Evolutionary conservation across 2,329 filamentous ascomycete genomes (phyloP).

Genomic region (Mollisiaceae sp.): DNA sequence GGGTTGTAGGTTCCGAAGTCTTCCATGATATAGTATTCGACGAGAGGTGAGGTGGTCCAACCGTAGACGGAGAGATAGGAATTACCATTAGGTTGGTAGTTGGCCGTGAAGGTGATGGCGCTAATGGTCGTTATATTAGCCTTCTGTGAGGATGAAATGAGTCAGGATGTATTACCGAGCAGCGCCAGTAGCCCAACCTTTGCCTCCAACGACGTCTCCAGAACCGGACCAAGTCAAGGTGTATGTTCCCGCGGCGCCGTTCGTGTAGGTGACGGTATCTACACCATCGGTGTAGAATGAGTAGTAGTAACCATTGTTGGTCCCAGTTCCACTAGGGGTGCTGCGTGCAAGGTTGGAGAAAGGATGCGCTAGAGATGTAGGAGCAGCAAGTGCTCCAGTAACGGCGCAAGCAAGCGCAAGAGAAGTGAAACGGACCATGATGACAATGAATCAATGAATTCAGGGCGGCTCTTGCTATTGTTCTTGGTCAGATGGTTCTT

Average conservation of each 20-base stretch:
- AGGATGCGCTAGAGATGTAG: not conserved
- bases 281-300: conserved; percentile 63
- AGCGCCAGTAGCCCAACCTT: conserved; percentile 53
- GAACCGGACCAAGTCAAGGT: conserved; percentile 53
- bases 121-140: conserved; percentile 21
- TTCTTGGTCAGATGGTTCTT: not conserved
- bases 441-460: not conserved
- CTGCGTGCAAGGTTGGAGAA: conserved; percentile 12
- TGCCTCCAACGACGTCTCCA: conserved; percentile 54
- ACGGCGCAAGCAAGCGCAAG: not conserved
- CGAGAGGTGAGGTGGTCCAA: conserved; percentile 49
- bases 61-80: conserved; percentile 62
- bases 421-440: not conserved
- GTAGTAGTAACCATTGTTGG: conserved; percentile 63
- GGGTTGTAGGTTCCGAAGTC: conserved; percentile 57
- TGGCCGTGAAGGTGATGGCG: conserved; percentile 49
- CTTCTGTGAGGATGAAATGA: not conserved
- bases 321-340: conserved; percentile 53
- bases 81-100: conserved; percentile 49
- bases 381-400: not conserved
- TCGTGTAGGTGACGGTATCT: conserved; percentile 58
- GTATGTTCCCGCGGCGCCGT: conserved; percentile 56
- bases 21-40: conserved; percentile 59
- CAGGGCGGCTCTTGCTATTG: not conserved
- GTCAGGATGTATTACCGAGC: conserved; percentile 26